Percentiles rank a stretch among this genome's conserved stretches.
Evolutionary conservation across 2,329 filamentous ascomycete genomes (phyloP).

Genomic region (Pseudogymnoascus destructans): DNA sequence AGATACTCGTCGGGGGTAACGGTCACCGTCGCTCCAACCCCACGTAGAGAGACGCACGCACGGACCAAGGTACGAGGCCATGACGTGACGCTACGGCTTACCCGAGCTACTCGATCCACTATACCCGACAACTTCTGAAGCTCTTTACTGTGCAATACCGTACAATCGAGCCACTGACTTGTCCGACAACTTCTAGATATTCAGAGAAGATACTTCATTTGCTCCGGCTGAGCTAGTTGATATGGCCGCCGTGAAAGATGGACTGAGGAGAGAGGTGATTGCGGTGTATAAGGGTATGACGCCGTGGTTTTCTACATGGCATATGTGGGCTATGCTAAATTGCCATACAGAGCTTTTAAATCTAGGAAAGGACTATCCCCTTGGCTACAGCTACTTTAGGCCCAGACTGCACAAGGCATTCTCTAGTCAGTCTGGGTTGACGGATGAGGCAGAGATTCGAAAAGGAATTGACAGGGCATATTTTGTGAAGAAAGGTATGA

Average conservation of each 20-base stretch:
- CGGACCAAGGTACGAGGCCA: neutral
- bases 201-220: neutral
- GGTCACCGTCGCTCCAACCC: constrained; percentile 13
- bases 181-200: neutral
- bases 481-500: constrained; percentile 77
- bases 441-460: constrained; percentile 61
- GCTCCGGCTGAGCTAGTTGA: neutral
- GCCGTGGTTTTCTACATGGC: neutral
- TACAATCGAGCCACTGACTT: neutral
- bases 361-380: constrained; percentile 74
- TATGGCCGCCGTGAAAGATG: neutral
- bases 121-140: neutral
- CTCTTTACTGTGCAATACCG: neutral
- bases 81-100: neutral
- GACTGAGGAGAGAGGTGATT: constrained; percentile 66
- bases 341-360: constrained; percentile 57
- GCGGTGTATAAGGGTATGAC: constrained; percentile 70
- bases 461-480: constrained; percentile 65
- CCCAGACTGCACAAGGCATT: constrained; percentile 77
- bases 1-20: constrained; percentile 12
- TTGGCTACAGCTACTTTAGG: constrained; percentile 72
- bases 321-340: neutral
- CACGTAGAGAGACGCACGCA: neutral
- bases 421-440: constrained; percentile 55
- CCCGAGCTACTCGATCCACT: neutral